Evolutionary conservation across 129 eudicot genomes (phyloP).

Genomic region (Flaveria sonorensis): DNA sequence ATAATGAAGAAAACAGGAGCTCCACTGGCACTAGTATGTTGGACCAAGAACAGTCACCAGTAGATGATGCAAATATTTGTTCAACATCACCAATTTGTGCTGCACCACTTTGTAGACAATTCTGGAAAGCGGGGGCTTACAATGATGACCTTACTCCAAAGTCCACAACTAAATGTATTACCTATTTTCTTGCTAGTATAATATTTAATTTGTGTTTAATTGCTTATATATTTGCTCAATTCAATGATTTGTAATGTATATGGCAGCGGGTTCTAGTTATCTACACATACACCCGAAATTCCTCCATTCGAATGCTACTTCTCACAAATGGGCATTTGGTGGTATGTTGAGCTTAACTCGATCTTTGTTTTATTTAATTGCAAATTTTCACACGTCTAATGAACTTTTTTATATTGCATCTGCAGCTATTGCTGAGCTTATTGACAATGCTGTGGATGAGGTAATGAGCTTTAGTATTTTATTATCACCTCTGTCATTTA

Average conservation of each 20-base stretch:
- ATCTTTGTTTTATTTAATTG: neutral
- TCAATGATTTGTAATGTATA: constrained; percentile 20
- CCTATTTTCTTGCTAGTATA: neutral
- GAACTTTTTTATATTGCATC: constrained; percentile 20
- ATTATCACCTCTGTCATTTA: neutral
- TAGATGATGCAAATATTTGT: constrained; percentile 57
- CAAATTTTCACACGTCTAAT: constrained; percentile 11
- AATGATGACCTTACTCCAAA: constrained; percentile 50
- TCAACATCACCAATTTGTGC: constrained; percentile 63
- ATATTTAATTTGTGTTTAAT: neutral
- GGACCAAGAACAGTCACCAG: constrained; percentile 52
- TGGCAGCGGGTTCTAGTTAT: constrained; percentile 51
- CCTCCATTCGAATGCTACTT: constrained; percentile 77
- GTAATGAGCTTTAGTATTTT: constrained; percentile 30
- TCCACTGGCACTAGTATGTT: constrained; percentile 42
- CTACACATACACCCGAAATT: constrained; percentile 64
- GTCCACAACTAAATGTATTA: constrained; percentile 54
- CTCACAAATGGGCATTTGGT: constrained; percentile 81
- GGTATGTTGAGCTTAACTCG: constrained; percentile 41
- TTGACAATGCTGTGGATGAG: constrained; percentile 78
- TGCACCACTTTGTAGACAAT: constrained; percentile 87
- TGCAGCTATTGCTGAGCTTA: constrained; percentile 70
- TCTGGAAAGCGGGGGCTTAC: constrained; percentile 94
- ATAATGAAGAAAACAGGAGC: constrained; percentile 49
- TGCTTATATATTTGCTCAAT: neutral